A percentile compares a stretch with the other conserved stretches of the same genome.
phyloP scores from a whole-genome alignment of 108 stramenopile species.

The Skeletonema potamos region DNA sequence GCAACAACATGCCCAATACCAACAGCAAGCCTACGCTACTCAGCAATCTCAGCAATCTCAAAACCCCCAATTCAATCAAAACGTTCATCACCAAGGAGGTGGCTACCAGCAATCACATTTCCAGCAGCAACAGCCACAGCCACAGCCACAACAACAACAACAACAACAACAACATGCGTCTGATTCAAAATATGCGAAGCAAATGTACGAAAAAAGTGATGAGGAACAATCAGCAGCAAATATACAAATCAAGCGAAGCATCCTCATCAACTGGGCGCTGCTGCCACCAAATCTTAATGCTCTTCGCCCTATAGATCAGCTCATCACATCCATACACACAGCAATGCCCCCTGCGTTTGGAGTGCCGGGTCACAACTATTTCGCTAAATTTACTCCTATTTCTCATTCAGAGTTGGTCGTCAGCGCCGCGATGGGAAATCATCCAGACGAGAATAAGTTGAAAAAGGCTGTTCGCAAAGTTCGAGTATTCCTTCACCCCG shows the following conservation, averaged over 20 bases:
- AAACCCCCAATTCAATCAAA: constrained; percentile 25
- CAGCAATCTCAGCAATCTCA: constrained; percentile 29
- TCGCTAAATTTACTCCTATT: constrained; percentile 76
- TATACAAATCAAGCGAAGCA: constrained; percentile 63
- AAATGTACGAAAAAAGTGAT: constrained; percentile 56
- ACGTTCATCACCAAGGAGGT: constrained; percentile 13
- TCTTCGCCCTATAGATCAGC: constrained; percentile 66
- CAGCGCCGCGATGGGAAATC: constrained; percentile 44
- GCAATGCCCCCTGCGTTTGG: constrained; percentile 82
- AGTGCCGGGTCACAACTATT: constrained; percentile 76
- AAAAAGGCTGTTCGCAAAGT: constrained; percentile 81
- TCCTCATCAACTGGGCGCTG: constrained; percentile 82
- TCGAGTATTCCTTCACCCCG: constrained; percentile 83
- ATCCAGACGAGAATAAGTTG: constrained; percentile 67
- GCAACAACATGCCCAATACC: constrained; percentile 30
- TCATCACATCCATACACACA: constrained; percentile 70
- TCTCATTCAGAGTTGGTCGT: constrained; percentile 35
- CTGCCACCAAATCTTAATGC: constrained; percentile 74
- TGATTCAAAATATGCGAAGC: constrained; percentile 68
- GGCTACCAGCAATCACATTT: constrained; percentile 26
- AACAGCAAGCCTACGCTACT: constrained; percentile 8
- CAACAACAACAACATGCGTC: constrained; percentile 12
- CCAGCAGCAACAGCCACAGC: constrained; percentile 21
- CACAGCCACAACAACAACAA: constrained; percentile 16
- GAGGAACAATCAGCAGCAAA: constrained; percentile 57